Conservation (phyloP, 768 basidiomycete species). For the Chalciporus chontae region DNA sequence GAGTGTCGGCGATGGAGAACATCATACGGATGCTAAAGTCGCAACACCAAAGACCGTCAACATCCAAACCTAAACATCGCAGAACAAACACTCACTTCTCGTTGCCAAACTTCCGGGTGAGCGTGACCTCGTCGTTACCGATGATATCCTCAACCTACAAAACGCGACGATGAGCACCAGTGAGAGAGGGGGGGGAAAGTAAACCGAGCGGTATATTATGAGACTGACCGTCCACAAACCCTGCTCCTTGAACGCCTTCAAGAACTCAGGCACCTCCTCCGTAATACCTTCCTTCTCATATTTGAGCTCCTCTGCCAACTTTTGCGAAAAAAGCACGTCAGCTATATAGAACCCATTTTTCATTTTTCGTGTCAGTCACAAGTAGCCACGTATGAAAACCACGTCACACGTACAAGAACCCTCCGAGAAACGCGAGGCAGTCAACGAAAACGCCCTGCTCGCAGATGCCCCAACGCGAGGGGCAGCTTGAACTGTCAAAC, state of each 20-base stretch:
- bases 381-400: neutral
- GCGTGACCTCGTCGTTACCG: slow-evolving; percentile 77
- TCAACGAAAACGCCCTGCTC: slow-evolving; percentile 39
- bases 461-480: slow-evolving; percentile 22
- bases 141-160: slow-evolving; percentile 57
- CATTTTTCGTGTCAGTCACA: neutral
- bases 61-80: too few relatives aligned
- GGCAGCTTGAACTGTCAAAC: slow-evolving; percentile 6
- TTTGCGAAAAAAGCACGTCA: slow-evolving; percentile 71
- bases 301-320: slow-evolving; percentile 76
- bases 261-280: slow-evolving; percentile 62
- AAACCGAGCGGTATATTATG: too few relatives aligned
- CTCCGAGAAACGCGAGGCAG: slow-evolving; percentile 37
- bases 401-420: slow-evolving; percentile 38
- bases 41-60: neutral
- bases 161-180: neutral
- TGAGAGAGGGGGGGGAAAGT: too few relatives aligned
- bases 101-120: slow-evolving; percentile 85
- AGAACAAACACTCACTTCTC: slow-evolving; percentile 69
- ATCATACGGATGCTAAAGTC: slow-evolving; percentile 71
- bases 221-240: slow-evolving; percentile 71
- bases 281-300: slow-evolving; percentile 60
- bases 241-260: slow-evolving; percentile 68
- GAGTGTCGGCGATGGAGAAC: slow-evolving; percentile 91
- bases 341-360: slow-evolving; percentile 40